Percentiles rank a stretch among this genome's conserved stretches.
Evolutionary conservation across 78 protist species (phyloP).

Genomic region (Bodo saltans): DNA sequence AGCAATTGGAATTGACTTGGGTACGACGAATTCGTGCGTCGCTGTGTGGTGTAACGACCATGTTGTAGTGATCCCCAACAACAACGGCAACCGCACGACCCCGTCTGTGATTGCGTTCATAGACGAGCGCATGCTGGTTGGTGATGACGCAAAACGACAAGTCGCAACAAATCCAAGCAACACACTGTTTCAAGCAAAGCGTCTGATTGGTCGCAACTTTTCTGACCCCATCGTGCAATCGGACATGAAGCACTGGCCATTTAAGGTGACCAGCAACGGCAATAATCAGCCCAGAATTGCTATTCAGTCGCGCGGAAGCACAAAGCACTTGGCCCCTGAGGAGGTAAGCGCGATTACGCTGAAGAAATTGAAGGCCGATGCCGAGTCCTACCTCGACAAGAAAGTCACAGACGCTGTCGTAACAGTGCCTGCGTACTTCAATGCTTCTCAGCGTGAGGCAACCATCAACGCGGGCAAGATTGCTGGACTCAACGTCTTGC

Average conservation of each 20-base stretch:
- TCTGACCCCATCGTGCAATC: constrained; percentile 65
- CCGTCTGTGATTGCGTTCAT: constrained; percentile 95
- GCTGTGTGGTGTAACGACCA: constrained; percentile 84
- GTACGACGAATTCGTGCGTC: constrained; percentile 86
- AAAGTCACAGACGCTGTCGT: constrained; percentile 73
- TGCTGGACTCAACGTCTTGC: constrained; percentile 58
- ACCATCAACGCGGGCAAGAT: constrained; percentile 90
- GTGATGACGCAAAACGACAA: constrained; percentile 94
- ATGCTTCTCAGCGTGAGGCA: constrained; percentile 91
- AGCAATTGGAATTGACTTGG: constrained; percentile 77
- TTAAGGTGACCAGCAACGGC: neutral
- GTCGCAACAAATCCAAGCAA: constrained; percentile 89
- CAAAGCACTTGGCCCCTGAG: constrained; percentile 65
- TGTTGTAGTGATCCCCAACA: constrained; percentile 96
- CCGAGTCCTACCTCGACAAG: constrained; percentile 81
- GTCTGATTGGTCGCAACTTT: constrained; percentile 74
- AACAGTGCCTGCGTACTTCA: constrained; percentile 94
- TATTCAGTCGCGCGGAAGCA: constrained; percentile 11
- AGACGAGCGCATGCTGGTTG: constrained; percentile 80
- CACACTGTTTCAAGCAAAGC: constrained; percentile 91
- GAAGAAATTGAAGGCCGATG: constrained; percentile 83
- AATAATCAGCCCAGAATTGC: neutral
- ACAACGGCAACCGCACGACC: constrained; percentile 95
- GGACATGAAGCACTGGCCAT: constrained; percentile 77
- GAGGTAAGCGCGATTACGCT: constrained; percentile 86